phyloP scores from a whole-genome alignment of 2,329 filamentous ascomycete species.

The Exophiala calicioides region DNA sequence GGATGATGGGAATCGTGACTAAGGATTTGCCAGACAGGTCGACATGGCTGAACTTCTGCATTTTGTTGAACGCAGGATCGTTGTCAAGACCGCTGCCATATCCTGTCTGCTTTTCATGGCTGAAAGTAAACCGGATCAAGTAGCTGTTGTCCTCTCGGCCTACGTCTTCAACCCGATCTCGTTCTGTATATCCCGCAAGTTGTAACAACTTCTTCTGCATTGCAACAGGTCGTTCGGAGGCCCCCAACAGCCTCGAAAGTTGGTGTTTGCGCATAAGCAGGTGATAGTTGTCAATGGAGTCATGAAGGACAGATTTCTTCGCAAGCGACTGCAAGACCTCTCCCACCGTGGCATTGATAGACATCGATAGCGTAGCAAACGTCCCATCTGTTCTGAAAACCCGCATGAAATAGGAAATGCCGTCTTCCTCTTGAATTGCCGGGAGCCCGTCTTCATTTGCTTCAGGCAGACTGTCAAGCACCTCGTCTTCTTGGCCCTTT shows the following conservation, averaged over 20 bases:
- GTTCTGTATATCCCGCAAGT: slow-evolving; percentile 85
- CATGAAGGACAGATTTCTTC: slow-evolving; percentile 90
- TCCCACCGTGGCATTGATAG: slow-evolving; percentile 77
- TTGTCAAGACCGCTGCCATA: slow-evolving; percentile 70
- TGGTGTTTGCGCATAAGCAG: slow-evolving; percentile 95
- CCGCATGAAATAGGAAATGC: slow-evolving; percentile 82
- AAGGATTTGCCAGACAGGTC: slow-evolving; percentile 88
- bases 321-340: slow-evolving; percentile 89
- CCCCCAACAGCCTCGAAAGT: slow-evolving; percentile 75
- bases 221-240: slow-evolving; percentile 77
- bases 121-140: slow-evolving; percentile 90
- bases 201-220: slow-evolving; percentile 90
- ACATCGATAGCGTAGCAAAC: slow-evolving; percentile 86
- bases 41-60: slow-evolving; percentile 90
- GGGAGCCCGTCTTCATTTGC: slow-evolving; percentile 66
- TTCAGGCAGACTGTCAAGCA: slow-evolving; percentile 38
- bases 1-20: slow-evolving; percentile 88
- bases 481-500: slow-evolving; percentile 57
- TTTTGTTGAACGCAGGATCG: slow-evolving; percentile 77
- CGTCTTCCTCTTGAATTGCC: slow-evolving; percentile 72
- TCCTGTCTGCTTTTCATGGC: slow-evolving; percentile 84
- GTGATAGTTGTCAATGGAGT: slow-evolving; percentile 90
- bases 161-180: slow-evolving; percentile 86
- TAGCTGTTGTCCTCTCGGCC: slow-evolving; percentile 98
- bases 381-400: slow-evolving; percentile 93